Base-by-base conservation (phyloP, 2,329 filamentous ascomycete genomes). In the Cordyceps cateniannulata region DNA sequence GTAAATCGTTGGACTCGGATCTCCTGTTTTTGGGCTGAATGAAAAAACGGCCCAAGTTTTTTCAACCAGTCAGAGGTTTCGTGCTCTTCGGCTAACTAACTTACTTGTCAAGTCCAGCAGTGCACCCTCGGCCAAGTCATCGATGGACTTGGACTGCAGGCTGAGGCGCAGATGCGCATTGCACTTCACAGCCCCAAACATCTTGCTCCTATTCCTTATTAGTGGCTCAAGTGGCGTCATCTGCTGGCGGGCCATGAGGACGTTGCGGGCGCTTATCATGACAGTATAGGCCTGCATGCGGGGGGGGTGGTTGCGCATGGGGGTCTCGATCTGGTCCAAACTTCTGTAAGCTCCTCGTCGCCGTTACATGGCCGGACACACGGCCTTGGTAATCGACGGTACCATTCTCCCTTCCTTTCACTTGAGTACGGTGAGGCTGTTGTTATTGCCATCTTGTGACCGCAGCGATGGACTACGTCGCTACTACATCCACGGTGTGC, bases 181-280 rank as follows among this genome's bases (percentile, higher is more conserved):
- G 24, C 40, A 29, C 8, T 29, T 25, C 16, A 20, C 20, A n/a
- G 24, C 9, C 14, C 52, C 52, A 29, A 20, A 22, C 40, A 55
- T n/a, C 32, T 35, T 35, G 32, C 5, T 35, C 32, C 40, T 55
- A 8, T 38, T 45, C 24, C n/a, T n/a, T n/a, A n/a, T n/a, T 57
- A 50, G 55, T 32, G 44, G n/a, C n/a, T 58, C 45, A 7, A 40
- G 55, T 58, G 55, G 45, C 55, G 45, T 35, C 55, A 50, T 50
- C 14, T 48, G 3, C 20, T 38, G 35, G 45, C 45, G 20, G 45
- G 45, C 45, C 22, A 20, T 38, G 53, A 38, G 27, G 27, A 25
- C 25, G 32, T 12, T 12, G 32, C 29, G 16, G 44, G 32, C 45
- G 54, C 54, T 49, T 57, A 38, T 40, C 29, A 6, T 32, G 29